Evolutionary conservation across 495 filamentous ascomycete species (phyloP).

Genomic region (Penicillium herquei): DNA sequence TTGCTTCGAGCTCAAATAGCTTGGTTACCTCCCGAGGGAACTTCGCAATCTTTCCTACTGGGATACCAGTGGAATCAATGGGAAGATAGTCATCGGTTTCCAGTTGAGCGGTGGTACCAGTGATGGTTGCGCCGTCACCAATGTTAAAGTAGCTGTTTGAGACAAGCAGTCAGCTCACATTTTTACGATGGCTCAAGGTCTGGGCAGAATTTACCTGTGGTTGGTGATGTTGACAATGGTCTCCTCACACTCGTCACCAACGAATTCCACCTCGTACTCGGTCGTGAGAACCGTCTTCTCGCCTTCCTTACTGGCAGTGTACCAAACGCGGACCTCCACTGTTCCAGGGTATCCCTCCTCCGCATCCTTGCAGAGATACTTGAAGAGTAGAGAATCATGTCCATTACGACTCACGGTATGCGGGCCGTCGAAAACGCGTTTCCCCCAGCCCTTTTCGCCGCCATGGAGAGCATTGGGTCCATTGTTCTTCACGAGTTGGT

Average conservation of each 20-base stretch:
- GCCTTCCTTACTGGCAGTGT: conserved; percentile 68
- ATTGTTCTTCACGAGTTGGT: conserved; percentile 71
- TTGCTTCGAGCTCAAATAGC: conserved; percentile 65
- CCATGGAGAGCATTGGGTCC: conserved; percentile 80
- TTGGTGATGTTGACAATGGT: conserved; percentile 91
- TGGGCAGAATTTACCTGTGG: conserved; percentile 65
- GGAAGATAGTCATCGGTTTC: conserved; percentile 71
- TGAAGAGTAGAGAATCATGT: conserved; percentile 74
- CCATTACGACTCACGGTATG: conserved; percentile 61
- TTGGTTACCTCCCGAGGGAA: conserved; percentile 55
- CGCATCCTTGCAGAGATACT: conserved; percentile 66
- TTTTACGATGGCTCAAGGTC: too few species aligned
- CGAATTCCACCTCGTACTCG: conserved; percentile 85
- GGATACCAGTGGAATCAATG: conserved; percentile 68
- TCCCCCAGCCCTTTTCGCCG: conserved; percentile 79
- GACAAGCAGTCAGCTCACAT: not conserved
- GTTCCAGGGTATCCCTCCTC: conserved; percentile 88
- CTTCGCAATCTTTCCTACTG: conserved; percentile 43
- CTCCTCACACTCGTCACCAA: conserved; percentile 74
- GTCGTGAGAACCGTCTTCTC: conserved; percentile 66
- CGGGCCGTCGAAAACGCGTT: conserved; percentile 78
- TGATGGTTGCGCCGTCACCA: conserved; percentile 60
- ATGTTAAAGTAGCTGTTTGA: conserved; percentile 88
- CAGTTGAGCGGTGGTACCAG: conserved; percentile 73
- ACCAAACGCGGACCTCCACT: conserved; percentile 74